phyloP scores from a whole-genome alignment of 78 protist species.

The Dictyostelium discoideum region dicty_2.7 NC_007088.5:5390001-5390500 shows the following conservation, averaged over 20 bases:
- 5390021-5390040: conserved; percentile 51
- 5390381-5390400: background rate
- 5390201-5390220: conserved; percentile 9
- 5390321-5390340: background rate
- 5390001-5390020: conserved; percentile 14
- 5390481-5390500: background rate
- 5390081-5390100: conserved; percentile 23
- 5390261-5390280: background rate
- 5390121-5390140: conserved; percentile 51
- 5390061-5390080: conserved; percentile 25
- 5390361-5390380: background rate
- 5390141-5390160: conserved; percentile 36
- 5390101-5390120: conserved; percentile 11
- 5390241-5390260: background rate
- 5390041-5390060: background rate
- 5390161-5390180: conserved; percentile 23
- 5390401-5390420: background rate
- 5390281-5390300: background rate
- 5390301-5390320: background rate
- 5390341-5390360: background rate
- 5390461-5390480: background rate
- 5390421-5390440: background rate
- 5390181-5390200: background rate
- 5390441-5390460: background rate
- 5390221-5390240: conserved; percentile 8